Percentiles rank a stretch among this genome's conserved stretches.
phyloP scores from a whole-genome alignment of 1,284 basidiomycete genomes.

The Microstroma glucosiphilum region DNA sequence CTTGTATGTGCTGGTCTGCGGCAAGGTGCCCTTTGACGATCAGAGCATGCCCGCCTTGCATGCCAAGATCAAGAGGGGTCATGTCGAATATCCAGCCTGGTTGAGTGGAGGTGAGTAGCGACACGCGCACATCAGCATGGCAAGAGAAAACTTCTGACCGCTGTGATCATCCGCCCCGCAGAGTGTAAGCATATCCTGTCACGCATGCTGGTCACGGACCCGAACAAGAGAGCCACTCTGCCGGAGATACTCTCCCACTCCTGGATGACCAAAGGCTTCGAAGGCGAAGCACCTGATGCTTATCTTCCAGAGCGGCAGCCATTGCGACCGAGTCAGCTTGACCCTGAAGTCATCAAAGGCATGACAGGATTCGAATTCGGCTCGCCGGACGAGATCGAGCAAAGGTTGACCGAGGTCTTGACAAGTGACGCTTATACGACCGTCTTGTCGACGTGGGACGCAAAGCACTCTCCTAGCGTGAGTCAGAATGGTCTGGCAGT shows the following conservation, averaged over 20 bases:
- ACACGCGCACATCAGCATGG: slow-evolving; percentile 54
- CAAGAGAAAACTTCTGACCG: slow-evolving; percentile 1
- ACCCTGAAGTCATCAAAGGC: slow-evolving; percentile 73
- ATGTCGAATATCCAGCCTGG: slow-evolving; percentile 97
- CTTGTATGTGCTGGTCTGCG: slow-evolving; percentile 92
- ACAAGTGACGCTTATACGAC: slow-evolving; percentile 71
- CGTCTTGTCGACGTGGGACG: slow-evolving; percentile 70
- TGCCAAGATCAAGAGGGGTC: slow-evolving; percentile 95
- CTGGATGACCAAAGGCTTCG: slow-evolving; percentile 90
- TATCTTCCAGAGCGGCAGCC: slow-evolving; percentile 84
- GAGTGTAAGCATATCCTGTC: slow-evolving; percentile 92
- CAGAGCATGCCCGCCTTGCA: slow-evolving; percentile 98
- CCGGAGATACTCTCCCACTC: slow-evolving; percentile 82
- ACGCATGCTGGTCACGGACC: slow-evolving; percentile 92
- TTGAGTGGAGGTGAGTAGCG: slow-evolving; percentile 62
- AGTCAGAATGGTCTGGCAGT: slow-evolving; percentile 15
- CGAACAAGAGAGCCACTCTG: slow-evolving; percentile 73
- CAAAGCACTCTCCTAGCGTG: slow-evolving; percentile 45
- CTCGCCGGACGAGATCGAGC: slow-evolving; percentile 74
- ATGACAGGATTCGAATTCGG: slow-evolving; percentile 99
- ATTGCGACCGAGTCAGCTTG: slow-evolving; percentile 76
- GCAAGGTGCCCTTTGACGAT: slow-evolving; percentile 97
- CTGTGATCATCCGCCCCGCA: slow-evolving; percentile 39
- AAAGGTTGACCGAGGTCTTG: slow-evolving; percentile 66
- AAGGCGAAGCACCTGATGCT: slow-evolving; percentile 65